Evolutionary conservation across 169 alveolate species (phyloP).

Genomic region (Toxoplasma gondii): DNA sequence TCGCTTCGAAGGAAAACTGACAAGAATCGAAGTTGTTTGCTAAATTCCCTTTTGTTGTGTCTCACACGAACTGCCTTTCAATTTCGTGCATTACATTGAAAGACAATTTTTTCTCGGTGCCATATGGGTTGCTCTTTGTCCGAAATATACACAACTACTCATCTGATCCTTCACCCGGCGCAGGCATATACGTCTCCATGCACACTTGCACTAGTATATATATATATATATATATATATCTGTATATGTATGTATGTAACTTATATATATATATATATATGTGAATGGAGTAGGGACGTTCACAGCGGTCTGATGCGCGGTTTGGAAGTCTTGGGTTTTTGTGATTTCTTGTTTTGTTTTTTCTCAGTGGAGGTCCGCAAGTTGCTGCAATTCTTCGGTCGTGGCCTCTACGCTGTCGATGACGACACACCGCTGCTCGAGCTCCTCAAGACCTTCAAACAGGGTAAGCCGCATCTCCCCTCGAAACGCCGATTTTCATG

Average conservation of each 20-base stretch:
- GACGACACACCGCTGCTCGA: conserved; percentile 57
- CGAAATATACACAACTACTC: no score
- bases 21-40: no score
- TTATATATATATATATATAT: not conserved
- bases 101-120: no score
- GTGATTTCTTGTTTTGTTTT: not conserved
- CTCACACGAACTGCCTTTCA: no score
- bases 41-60: no score
- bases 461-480: conserved; percentile 4
- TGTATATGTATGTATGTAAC: not conserved
- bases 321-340: not conserved
- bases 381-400: conserved; percentile 49
- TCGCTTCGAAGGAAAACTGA: no score
- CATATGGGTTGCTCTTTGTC: no score
- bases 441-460: conserved; percentile 60
- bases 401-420: conserved; percentile 63
- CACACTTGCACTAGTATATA: not conserved
- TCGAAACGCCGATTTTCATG: not conserved
- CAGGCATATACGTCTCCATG: not conserved
- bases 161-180: no score
- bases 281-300: not conserved
- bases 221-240: not conserved
- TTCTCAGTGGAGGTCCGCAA: conserved; percentile 45
- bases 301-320: not conserved
- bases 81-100: no score